Conservation (phyloP, 495 filamentous ascomycete genomes). For the Bryoglossum gracile region DNA sequence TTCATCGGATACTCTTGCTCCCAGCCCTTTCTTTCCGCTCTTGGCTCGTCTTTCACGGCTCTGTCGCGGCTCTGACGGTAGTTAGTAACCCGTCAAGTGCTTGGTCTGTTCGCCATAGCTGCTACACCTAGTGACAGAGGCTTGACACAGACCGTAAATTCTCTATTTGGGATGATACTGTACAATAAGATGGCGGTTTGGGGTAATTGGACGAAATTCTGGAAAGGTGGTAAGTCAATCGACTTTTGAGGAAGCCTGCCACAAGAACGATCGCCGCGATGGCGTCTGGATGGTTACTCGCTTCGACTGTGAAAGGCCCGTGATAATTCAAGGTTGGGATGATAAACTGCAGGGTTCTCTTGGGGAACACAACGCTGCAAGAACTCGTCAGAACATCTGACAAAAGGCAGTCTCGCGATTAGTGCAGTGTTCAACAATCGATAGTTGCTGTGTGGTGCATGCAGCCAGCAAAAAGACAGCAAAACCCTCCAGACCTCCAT, state of each 20-base stretch:
- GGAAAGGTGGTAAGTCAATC: slow-evolving; percentile 18
- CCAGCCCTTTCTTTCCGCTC: too few species aligned
- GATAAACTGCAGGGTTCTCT: slow-evolving; percentile 21
- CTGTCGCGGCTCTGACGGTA: background rate
- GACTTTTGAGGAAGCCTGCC: slow-evolving; percentile 7
- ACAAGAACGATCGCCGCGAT: slow-evolving; percentile 21
- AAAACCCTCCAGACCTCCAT: background rate
- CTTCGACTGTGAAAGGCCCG: slow-evolving; percentile 19
- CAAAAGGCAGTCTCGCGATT: background rate
- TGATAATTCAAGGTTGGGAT: slow-evolving; percentile 22
- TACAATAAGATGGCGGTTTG: slow-evolving; percentile 17
- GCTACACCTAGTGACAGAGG: slow-evolving; percentile 6
- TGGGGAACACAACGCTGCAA: slow-evolving; percentile 5
- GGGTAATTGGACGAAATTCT: slow-evolving; percentile 21
- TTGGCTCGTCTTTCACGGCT: too few species aligned
- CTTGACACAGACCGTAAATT: slow-evolving; percentile 4
- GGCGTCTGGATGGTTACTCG: slow-evolving; percentile 23
- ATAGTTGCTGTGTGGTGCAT: background rate
- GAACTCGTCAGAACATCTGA: slow-evolving; percentile 11
- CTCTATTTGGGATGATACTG: slow-evolving; percentile 12
- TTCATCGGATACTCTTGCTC: slow-evolving; percentile 1
- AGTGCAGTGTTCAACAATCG: background rate
- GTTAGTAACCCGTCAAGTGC: background rate
- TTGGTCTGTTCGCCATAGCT: slow-evolving; percentile 4
- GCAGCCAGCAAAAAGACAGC: slow-evolving; percentile 1